Conservation (phyloP, 2,329 filamentous ascomycete species). For the Exophiala calicioides region DNA sequence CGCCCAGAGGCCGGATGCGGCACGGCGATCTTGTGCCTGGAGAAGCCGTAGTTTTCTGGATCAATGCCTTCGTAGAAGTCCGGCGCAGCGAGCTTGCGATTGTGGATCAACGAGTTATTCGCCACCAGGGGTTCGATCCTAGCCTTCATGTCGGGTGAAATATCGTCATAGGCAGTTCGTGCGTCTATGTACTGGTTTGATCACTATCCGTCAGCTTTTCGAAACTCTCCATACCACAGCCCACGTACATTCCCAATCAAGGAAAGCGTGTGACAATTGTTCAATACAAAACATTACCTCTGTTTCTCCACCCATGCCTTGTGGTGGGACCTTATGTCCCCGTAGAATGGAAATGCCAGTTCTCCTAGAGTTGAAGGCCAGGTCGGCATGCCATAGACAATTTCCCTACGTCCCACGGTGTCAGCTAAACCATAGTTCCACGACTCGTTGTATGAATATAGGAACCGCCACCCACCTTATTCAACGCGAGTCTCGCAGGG, state of each 20-base stretch:
- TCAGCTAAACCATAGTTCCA: too few relatives aligned
- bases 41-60: conserved; percentile 41
- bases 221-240: too few relatives aligned
- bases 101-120: conserved; percentile 58
- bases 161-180: conserved; percentile 52
- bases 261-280: too few relatives aligned
- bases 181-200: too few relatives aligned
- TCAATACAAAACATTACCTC: too few relatives aligned
- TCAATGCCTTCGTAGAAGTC: conserved; percentile 49
- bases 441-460: too few relatives aligned
- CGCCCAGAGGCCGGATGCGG: conserved; percentile 49
- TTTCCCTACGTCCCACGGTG: too few relatives aligned
- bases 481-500: too few relatives aligned
- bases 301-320: conserved; percentile 52
- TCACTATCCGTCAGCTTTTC: too few relatives aligned
- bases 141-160: conserved; percentile 40
- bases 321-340: conserved; percentile 53
- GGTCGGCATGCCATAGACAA: conserved; percentile 57
- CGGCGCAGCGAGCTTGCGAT: conserved; percentile 50
- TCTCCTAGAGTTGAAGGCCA: conserved; percentile 59
- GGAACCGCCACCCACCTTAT: too few relatives aligned
- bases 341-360: conserved; percentile 55
- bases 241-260: too few relatives aligned
- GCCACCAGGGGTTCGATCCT: conserved; percentile 51
- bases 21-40: conserved; percentile 54